Conservation (phyloP, 805 yeast genomes). For the Candida michaelii region DNA sequence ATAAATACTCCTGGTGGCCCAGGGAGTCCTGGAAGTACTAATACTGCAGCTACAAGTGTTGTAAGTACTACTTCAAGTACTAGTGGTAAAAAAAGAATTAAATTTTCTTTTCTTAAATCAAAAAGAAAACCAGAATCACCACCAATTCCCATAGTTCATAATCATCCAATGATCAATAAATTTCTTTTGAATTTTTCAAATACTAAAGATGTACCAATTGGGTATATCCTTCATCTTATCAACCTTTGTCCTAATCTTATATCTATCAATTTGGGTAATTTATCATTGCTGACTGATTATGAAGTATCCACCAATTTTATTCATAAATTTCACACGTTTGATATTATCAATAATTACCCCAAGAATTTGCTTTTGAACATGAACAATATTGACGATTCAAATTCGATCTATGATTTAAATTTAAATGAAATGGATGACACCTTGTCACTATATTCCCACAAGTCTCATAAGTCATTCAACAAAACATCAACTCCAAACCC, state of each 20-base stretch:
- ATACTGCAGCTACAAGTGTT: constrained; percentile 3
- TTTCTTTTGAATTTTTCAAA: constrained; percentile 61
- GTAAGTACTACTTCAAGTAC: constrained; percentile 6
- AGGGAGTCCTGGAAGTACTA: not conserved
- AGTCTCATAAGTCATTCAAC: constrained; percentile 1
- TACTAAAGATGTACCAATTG: constrained; percentile 77
- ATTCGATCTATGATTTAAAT: constrained; percentile 14
- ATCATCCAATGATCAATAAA: constrained; percentile 63
- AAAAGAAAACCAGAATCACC: not conserved
- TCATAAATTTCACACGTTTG: constrained; percentile 38
- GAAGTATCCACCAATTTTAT: constrained; percentile 41
- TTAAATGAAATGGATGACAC: constrained; percentile 11
- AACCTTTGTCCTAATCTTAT: constrained; percentile 64
- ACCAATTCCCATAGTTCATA: constrained; percentile 1
- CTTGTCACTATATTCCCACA: constrained; percentile 11
- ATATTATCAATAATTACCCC: constrained; percentile 38
- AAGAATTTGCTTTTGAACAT: constrained; percentile 22
- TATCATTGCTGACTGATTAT: constrained; percentile 70
- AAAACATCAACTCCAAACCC: constrained; percentile 27
- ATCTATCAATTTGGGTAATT: constrained; percentile 54
- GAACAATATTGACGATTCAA: constrained; percentile 16
- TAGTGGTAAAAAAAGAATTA: constrained; percentile 12
- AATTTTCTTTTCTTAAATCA: not conserved
- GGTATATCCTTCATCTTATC: constrained; percentile 67
- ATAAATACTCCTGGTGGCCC: not conserved